Conservation (phyloP, 495 filamentous ascomycete genomes). For the Annulohypoxylon nitens region DNA sequence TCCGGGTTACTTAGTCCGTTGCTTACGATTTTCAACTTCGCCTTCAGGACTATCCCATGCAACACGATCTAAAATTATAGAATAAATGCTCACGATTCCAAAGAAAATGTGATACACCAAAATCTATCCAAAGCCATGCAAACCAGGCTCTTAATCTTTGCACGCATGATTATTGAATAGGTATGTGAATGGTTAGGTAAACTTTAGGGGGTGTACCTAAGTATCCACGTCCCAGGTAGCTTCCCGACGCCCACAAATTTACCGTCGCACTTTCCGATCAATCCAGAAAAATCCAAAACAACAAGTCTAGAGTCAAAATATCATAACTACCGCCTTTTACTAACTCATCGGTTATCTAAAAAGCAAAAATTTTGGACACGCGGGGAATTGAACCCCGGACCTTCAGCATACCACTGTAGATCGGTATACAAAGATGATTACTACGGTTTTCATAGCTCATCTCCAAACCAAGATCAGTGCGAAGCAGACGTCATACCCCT, state of each 20-base stretch:
- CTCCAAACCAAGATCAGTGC: slow-evolving; percentile 14
- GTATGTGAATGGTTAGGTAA: no score
- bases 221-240: no score
- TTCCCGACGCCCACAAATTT: neutral
- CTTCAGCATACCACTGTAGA: slow-evolving; percentile 36
- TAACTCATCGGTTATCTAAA: neutral
- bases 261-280: neutral
- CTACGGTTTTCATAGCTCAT: neutral
- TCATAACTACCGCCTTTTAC: neutral
- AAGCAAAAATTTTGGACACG: slow-evolving; percentile 27
- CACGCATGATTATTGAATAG: no score
- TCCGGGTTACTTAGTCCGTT: neutral
- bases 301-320: neutral
- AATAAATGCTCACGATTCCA: no score
- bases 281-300: neutral
- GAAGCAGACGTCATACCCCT: slow-evolving; percentile 44
- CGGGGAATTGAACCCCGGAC: slow-evolving; percentile 46
- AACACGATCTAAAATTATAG: neutral
- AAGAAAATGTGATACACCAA: no score
- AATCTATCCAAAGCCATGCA: no score
- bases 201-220: no score
- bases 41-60: neutral
- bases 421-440: neutral
- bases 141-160: no score
- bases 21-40: neutral